Base-by-base conservation (phyloP, 139 green algal species). In the Micractinium sp. region DNA sequence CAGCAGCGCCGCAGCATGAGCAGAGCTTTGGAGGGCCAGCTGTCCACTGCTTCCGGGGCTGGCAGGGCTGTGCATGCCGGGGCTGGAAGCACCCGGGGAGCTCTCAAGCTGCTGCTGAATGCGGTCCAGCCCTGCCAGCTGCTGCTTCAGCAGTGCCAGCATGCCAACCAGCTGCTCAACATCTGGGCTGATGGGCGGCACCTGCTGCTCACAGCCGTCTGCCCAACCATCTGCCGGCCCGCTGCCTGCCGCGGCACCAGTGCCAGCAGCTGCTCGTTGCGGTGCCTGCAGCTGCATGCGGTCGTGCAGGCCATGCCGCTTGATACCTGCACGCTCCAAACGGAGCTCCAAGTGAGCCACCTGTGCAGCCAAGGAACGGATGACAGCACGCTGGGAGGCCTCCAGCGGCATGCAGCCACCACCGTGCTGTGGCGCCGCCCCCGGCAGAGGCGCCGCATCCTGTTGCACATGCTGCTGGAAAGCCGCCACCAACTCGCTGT, bases 401-500 rank as follows among this genome's bases (percentile, higher is more conserved):
- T 92, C 91, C 38, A 93, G 9, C 0, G 91, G 75, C 78, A 82
- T 33, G 27, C 71, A 84, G 14, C 61, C 69, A 22, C 71, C 85
- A n/a, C 15, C 69, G 56, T 67, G 77, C 84, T 38, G 63, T 31
- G 60, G 38, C 16, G 47, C 66, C 1, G 63, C 69, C 38, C 53
- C 38, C 41, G 4, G 61, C 85, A 31, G 56, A 5, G 33, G 47
- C 13, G 85, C 27, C 81, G 85, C 88, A 88, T 31, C 66, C 13
- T 92, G 91, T 89, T 94, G 91, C 74, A 92, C 41, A 3, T 85
- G 74, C 67, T 77, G 61, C 60, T 77, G 82, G 31, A 87, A 77
- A 20, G 82, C 61, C 39, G 82, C 38, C 25, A 77, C 27, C 23
- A 87, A 38, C 63, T 87, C 82, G 36, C n/a, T 18, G 22, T 87